Evolutionary conservation across 2,329 filamentous ascomycete genomes (phyloP).

Genomic region (Aspergillus calidoustus): DNA sequence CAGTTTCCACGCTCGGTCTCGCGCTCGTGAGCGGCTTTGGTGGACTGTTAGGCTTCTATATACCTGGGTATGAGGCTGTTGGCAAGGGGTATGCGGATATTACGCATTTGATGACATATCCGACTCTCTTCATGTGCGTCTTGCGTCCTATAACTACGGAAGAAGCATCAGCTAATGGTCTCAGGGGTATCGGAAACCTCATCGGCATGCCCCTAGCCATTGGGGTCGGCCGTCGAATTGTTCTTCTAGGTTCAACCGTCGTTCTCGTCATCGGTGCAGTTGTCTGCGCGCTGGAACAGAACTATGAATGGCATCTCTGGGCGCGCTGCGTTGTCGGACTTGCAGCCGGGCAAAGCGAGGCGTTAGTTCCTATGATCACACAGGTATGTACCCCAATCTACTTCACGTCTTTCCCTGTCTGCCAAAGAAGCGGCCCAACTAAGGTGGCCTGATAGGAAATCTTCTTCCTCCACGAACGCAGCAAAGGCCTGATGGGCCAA

Average conservation of each 20-base stretch:
- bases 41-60: constrained; percentile 48
- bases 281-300: constrained; percentile 33
- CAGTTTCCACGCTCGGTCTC: constrained; percentile 47
- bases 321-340: constrained; percentile 46
- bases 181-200: constrained; percentile 40
- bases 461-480: constrained; percentile 53
- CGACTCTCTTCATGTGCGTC: constrained; percentile 34
- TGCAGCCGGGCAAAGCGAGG: constrained; percentile 50
- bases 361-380: constrained; percentile 48
- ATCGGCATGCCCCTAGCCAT: constrained; percentile 43
- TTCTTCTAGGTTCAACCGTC: constrained; percentile 36
- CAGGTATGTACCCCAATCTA: constrained; percentile 27
- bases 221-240: constrained; percentile 40
- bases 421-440: not conserved
- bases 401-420: too few species aligned
- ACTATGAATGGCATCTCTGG: constrained; percentile 44
- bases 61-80: constrained; percentile 42
- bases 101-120: constrained; percentile 43
- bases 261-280: constrained; percentile 35
- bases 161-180: not conserved
- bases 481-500: constrained; percentile 46
- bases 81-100: constrained; percentile 48
- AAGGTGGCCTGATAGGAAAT: constrained; percentile 32
- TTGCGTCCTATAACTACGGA: too few species aligned
- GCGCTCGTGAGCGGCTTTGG: constrained; percentile 49